Conservation (phyloP, 2,329 filamentous ascomycete species). For the Fusarium pseudocircinatum region DNA sequence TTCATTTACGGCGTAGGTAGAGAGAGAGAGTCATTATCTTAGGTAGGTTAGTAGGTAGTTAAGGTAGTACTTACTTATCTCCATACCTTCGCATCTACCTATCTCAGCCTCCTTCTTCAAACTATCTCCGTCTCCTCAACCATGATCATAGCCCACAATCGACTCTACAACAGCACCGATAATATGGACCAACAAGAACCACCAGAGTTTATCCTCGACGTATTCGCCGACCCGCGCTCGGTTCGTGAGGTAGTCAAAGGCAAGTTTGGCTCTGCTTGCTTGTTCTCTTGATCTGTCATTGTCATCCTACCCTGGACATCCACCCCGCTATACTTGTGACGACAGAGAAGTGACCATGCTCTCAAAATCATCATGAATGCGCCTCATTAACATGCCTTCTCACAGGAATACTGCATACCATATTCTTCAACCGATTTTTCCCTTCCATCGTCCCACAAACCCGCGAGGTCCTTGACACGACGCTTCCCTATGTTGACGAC, state of each 20-base stretch:
- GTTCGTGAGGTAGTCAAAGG: constrained; percentile 95
- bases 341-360: not conserved
- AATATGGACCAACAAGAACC: constrained; percentile 64
- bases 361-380: not conserved
- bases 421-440: constrained; percentile 99
- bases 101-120: constrained; percentile 8
- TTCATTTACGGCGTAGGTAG: not conserved
- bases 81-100: not conserved
- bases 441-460: constrained; percentile 83
- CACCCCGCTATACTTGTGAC: constrained; percentile 25
- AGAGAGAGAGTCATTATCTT: not conserved
- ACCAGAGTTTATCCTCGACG: constrained; percentile 91
- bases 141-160: constrained; percentile 40
- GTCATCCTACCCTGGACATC: constrained; percentile 37
- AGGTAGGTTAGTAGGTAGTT: not conserved
- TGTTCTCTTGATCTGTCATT: constrained; percentile 25
- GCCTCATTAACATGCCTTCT: not conserved
- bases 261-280: constrained; percentile 49
- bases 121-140: not conserved
- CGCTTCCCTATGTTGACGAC: constrained; percentile 88
- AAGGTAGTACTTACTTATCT: not conserved
- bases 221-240: constrained; percentile 89
- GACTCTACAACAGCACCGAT: constrained; percentile 28
- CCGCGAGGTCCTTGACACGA: constrained; percentile 89
- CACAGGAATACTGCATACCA: constrained; percentile 89